phyloP scores from a whole-genome alignment of 2,329 filamentous ascomycete genomes.

The Alternaria conjuncta region DNA sequence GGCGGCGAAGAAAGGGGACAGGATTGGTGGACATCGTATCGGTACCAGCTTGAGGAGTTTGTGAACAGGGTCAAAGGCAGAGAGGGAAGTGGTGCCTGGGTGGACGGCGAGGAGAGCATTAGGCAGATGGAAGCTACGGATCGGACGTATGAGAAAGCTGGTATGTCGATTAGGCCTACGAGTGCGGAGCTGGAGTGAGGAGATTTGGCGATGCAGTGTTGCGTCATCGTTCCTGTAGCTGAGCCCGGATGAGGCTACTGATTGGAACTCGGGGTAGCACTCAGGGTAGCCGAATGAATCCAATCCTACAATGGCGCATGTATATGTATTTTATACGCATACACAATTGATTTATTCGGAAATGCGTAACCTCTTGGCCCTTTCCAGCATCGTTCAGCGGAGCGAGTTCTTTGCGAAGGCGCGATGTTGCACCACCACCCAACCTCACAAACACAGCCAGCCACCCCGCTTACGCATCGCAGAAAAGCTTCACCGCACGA shows the following conservation, averaged over 20 bases:
- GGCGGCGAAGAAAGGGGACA: constrained; percentile 29
- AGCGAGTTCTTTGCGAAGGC: neutral
- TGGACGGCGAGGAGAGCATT: constrained; percentile 44
- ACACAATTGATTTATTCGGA: neutral
- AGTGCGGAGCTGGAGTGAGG: constrained; percentile 15
- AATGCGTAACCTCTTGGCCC: neutral
- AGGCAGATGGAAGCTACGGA: constrained; percentile 47
- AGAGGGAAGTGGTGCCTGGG: constrained; percentile 35
- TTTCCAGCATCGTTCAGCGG: neutral
- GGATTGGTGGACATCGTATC: constrained; percentile 44
- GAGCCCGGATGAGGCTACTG: neutral
- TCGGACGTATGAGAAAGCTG: constrained; percentile 41
- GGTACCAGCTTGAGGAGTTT: constrained; percentile 47
- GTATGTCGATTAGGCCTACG: constrained; percentile 30
- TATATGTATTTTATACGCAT: neutral
- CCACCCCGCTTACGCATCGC: neutral
- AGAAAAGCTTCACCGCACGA: neutral
- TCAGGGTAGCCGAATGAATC: neutral
- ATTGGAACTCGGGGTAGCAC: neutral
- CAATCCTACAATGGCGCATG: neutral
- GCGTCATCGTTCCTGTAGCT: neutral
- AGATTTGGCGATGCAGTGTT: neutral
- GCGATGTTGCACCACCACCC: neutral
- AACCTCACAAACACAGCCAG: neutral
- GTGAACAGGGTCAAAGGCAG: constrained; percentile 39